Conservation (phyloP, 345 rosid species). For the Bretschneidera sinensis region DNA sequence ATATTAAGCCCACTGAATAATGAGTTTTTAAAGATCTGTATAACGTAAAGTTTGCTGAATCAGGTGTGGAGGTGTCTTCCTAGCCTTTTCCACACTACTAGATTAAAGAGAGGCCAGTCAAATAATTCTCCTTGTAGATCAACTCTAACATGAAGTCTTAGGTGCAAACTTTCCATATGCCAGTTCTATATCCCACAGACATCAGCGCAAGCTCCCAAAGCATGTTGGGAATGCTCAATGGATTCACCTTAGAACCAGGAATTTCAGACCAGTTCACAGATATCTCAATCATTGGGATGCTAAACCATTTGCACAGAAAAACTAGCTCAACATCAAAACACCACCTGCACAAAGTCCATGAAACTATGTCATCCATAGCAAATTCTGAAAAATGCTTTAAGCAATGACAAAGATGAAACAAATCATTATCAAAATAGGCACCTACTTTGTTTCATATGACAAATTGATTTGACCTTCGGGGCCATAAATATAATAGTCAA, state of each 20-base stretch:
- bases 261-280: slow-evolving; percentile 95
- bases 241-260: slow-evolving; percentile 93
- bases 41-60: too few relatives aligned
- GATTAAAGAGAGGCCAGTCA: too few relatives aligned
- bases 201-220: slow-evolving; percentile 94
- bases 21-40: too few relatives aligned
- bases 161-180: slow-evolving; percentile 78
- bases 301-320: slow-evolving; percentile 76
- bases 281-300: slow-evolving; percentile 70
- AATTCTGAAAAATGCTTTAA: background rate
- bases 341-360: slow-evolving; percentile 55
- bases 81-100: too few relatives aligned
- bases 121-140: background rate
- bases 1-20: too few relatives aligned
- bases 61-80: too few relatives aligned
- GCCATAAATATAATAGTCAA: too few relatives aligned
- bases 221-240: slow-evolving; percentile 90
- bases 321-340: slow-evolving; percentile 97
- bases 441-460: background rate
- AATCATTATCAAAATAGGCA: background rate
- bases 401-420: background rate
- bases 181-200: slow-evolving; percentile 81
- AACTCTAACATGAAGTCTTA: slow-evolving; percentile 13
- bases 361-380: too few relatives aligned
- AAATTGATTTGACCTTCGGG: too few relatives aligned